These are phyloP conservation scores for Phtheirospermum japonicum DNA, from an alignment of 257 asterid species.

Conservation along the genomic window DNA sequence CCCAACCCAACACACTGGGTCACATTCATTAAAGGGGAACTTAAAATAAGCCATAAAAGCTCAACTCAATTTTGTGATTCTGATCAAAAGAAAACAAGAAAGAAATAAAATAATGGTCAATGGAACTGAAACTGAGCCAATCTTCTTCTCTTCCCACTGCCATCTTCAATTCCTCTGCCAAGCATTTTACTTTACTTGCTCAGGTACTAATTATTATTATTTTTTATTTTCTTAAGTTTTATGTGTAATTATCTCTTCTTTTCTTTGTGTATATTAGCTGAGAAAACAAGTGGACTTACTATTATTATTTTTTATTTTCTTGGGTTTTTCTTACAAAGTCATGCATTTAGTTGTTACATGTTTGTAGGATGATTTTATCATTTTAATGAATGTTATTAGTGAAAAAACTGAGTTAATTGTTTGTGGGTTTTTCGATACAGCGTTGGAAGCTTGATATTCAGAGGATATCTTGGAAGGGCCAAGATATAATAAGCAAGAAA, in stretches of 20 bases:
- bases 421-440: conserved; percentile 34
- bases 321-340: not conserved
- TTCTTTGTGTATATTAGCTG: no score
- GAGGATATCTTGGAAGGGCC: no score
- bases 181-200: conserved; percentile 32
- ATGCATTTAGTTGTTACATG: conserved; percentile 13
- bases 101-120: conserved; percentile 36
- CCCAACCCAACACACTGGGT: no score
- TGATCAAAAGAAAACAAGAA: conserved; percentile 20
- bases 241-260: no score
- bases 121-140: conserved; percentile 60
- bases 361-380: not conserved
- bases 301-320: no score
- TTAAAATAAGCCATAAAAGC: no score
- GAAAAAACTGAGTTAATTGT: conserved; percentile 9
- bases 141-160: conserved; percentile 36
- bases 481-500: conserved; percentile 31
- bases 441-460: no score
- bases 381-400: not conserved
- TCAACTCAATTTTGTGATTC: conserved; percentile 19
- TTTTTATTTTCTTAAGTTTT: no score
- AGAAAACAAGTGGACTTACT: not conserved
- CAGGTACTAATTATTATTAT: conserved; percentile 32
- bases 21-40: no score
- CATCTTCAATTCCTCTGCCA: conserved; percentile 38